Conservation (phyloP, 495 filamentous ascomycete genomes). For the Trichodelitschia bisporula region DNA sequence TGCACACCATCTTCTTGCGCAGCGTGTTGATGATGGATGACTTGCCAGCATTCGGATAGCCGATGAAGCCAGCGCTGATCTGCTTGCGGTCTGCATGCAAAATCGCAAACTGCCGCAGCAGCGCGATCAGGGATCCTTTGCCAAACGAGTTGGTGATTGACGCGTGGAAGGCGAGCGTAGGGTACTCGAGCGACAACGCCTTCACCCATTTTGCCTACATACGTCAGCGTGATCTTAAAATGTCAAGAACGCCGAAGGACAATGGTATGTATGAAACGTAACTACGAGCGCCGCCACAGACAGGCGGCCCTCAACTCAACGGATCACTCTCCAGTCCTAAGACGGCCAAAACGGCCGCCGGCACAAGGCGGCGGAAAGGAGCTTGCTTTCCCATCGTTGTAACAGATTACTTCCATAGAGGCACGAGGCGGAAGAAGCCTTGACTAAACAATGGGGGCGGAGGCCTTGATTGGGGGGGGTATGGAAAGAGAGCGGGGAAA, state of each 20-base stretch:
- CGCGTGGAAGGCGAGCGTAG: slow-evolving; percentile 83
- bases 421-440: slow-evolving; percentile 47
- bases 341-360: slow-evolving; percentile 53
- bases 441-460: slow-evolving; percentile 63
- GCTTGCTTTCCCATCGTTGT: slow-evolving; percentile 86
- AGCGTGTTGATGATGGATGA: slow-evolving; percentile 19
- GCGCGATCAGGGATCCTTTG: slow-evolving; percentile 17
- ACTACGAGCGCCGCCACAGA: slow-evolving; percentile 81
- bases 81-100: slow-evolving; percentile 84
- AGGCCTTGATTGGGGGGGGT: neutral
- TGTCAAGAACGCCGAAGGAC: too few species aligned
- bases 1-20: slow-evolving; percentile 77
- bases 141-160: slow-evolving; percentile 60
- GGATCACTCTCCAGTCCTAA: neutral
- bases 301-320: slow-evolving; percentile 64
- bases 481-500: slow-evolving; percentile 5
- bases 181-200: slow-evolving; percentile 57
- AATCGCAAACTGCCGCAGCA: slow-evolving; percentile 61
- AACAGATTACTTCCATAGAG: slow-evolving; percentile 73
- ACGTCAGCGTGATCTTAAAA: slow-evolving; percentile 8
- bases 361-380: slow-evolving; percentile 44
- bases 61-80: slow-evolving; percentile 19
- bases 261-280: slow-evolving; percentile 88
- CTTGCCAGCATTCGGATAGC: slow-evolving; percentile 21
- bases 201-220: slow-evolving; percentile 67